Conservation (phyloP, 805 yeast genomes). For the Isabelozyma heimii region DNA sequence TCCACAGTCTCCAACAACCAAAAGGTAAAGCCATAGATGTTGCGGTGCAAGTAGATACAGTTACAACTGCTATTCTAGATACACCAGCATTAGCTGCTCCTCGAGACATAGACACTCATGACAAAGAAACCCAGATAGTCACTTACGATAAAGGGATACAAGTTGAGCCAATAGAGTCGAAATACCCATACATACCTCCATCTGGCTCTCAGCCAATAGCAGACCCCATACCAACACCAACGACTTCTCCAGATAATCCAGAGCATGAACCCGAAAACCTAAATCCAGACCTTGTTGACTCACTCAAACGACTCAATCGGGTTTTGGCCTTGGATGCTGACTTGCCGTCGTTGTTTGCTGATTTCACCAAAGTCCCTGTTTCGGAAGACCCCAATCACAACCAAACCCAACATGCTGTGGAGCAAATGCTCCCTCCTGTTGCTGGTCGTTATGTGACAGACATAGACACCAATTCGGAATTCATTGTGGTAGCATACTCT, state of each 20-base stretch:
- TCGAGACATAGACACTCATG: constrained; percentile 8
- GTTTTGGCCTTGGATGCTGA: constrained; percentile 8
- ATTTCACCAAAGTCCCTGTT: neutral
- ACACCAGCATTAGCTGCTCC: neutral
- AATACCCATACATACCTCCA: neutral
- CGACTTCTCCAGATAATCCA: neutral
- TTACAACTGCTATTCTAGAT: neutral
- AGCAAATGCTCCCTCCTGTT: neutral
- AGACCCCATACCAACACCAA: neutral
- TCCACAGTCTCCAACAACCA: constrained; percentile 9
- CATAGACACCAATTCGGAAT: constrained; percentile 32
- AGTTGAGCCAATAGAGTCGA: constrained; percentile 7
- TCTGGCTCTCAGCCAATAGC: neutral
- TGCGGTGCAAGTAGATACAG: constrained; percentile 26
- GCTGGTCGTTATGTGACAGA: constrained; percentile 12
- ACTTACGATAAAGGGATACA: constrained; percentile 23
- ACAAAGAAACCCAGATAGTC: constrained; percentile 21
- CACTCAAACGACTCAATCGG: constrained; percentile 19
- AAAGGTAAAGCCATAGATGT: constrained; percentile 14
- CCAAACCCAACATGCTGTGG: neutral
- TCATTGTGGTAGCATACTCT: constrained; percentile 20
- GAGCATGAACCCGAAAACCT: neutral
- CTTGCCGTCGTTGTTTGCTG: neutral
- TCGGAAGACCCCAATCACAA: neutral
- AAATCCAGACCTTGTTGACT: neutral